A percentile compares a stretch with the other conserved stretches of the same genome.
Conservation (phyloP, 1,284 basidiomycete species). For the Rhizopogon parksii region DNA sequence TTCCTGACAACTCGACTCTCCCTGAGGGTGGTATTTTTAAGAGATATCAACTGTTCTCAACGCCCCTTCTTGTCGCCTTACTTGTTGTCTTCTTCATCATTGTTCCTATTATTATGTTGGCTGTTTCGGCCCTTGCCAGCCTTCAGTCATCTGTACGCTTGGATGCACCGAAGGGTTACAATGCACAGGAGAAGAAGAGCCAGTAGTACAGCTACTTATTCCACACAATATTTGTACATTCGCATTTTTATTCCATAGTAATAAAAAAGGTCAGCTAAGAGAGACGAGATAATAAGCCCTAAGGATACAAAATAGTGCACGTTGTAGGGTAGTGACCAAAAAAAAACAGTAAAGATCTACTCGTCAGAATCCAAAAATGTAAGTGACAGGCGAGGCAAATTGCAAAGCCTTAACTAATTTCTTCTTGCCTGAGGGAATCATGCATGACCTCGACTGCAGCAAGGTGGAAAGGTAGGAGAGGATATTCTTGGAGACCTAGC, state of each 20-base stretch:
- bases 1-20: constrained; percentile 27
- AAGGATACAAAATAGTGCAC: constrained; percentile 9
- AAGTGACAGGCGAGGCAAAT: background rate
- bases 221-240: constrained; percentile 14
- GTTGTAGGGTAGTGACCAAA: background rate
- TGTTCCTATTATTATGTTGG: constrained; percentile 61
- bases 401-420: constrained; percentile 13
- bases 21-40: constrained; percentile 58
- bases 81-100: constrained; percentile 67
- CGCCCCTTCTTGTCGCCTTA: constrained; percentile 67
- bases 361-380: background rate
- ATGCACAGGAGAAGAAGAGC: constrained; percentile 69
- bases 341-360: background rate
- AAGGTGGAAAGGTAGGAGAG: constrained; percentile 59
- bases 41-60: constrained; percentile 73
- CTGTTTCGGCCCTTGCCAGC: constrained; percentile 63
- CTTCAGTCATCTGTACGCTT: constrained; percentile 67
- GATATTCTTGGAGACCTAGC: constrained; percentile 42
- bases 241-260: constrained; percentile 6
- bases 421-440: constrained; percentile 29
- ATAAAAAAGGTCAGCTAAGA: constrained; percentile 14
- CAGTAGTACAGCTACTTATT: constrained; percentile 42
- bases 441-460: constrained; percentile 59
- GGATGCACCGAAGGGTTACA: constrained; percentile 61
- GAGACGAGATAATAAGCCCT: constrained; percentile 11